Evolutionary conservation across 2,329 filamentous ascomycete species (phyloP).

Genomic region (Talaromyces sp.): DNA sequence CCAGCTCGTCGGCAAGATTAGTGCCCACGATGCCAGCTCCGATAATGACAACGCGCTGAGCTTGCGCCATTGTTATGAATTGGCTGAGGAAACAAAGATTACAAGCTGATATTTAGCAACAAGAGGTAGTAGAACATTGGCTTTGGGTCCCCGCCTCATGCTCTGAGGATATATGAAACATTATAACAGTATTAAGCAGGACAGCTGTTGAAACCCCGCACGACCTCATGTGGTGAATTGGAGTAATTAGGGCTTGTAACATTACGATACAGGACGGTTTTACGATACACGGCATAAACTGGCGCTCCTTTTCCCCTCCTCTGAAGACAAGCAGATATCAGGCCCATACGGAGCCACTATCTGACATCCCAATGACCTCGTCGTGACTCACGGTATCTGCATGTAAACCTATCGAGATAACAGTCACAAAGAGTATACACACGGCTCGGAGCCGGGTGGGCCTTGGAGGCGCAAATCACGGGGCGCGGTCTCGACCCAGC

Average conservation of each 20-base stretch:
- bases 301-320: too few species aligned
- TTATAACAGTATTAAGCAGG: neutral
- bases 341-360: neutral
- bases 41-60: constrained; percentile 53
- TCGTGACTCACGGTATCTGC: neutral
- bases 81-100: neutral
- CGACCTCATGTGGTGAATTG: neutral
- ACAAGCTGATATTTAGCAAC: neutral
- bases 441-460: neutral
- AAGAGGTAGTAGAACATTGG: neutral
- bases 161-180: neutral
- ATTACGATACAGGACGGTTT: neutral
- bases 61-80: constrained; percentile 24
- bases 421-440: neutral
- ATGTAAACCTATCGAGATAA: neutral
- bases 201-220: neutral
- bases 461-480: neutral
- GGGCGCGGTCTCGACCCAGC: neutral
- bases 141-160: neutral
- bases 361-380: neutral
- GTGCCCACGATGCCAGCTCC: constrained; percentile 61
- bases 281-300: neutral
- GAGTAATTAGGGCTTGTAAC: neutral
- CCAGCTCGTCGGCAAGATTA: constrained; percentile 61
- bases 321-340: neutral